A percentile compares a stretch with the other conserved stretches of the same genome.
Conservation (phyloP, 208 protist genomes). For the Leishmania major region DNA sequence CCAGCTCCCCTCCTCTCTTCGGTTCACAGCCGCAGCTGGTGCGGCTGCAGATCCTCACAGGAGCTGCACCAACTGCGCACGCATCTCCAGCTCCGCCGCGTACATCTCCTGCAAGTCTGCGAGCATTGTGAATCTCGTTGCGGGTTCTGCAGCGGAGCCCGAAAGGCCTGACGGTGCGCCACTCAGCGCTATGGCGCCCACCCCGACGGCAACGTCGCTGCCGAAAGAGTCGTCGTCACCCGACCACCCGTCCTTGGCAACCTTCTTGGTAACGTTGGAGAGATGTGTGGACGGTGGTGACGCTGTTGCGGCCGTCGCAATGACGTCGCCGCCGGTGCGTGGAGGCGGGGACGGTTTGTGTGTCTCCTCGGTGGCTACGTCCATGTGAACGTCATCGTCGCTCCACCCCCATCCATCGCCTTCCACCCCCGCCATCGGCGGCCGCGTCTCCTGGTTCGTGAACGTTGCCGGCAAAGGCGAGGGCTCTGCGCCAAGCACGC, state of each 20-base stretch:
- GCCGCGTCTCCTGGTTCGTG: background rate
- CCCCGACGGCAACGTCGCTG: background rate
- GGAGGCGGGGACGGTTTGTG: background rate
- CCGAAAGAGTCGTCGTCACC: conserved; percentile 2
- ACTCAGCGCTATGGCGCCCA: background rate
- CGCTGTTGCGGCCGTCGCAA: background rate
- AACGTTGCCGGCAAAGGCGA: background rate
- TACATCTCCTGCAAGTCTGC: conserved; percentile 17
- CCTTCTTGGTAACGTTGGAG: background rate
- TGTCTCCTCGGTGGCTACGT: background rate
- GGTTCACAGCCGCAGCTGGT: background rate
- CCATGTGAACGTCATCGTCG: background rate
- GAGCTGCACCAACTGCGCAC: conserved; percentile 14
- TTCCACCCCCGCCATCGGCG: background rate
- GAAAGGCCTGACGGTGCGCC: background rate
- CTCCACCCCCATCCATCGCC: conserved; percentile 16
- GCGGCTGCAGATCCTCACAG: conserved; percentile 8
- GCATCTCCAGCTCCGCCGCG: conserved; percentile 19
- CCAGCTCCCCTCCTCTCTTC: background rate
- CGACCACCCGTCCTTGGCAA: conserved; percentile 8
- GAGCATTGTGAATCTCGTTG: background rate
- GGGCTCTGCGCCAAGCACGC: background rate
- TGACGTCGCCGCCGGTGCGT: background rate
- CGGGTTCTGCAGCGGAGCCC: background rate
- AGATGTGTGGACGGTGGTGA: background rate